Evolutionary conservation across 73 alveolate species (phyloP).

Genomic region (Paramecium octaurelia): DNA sequence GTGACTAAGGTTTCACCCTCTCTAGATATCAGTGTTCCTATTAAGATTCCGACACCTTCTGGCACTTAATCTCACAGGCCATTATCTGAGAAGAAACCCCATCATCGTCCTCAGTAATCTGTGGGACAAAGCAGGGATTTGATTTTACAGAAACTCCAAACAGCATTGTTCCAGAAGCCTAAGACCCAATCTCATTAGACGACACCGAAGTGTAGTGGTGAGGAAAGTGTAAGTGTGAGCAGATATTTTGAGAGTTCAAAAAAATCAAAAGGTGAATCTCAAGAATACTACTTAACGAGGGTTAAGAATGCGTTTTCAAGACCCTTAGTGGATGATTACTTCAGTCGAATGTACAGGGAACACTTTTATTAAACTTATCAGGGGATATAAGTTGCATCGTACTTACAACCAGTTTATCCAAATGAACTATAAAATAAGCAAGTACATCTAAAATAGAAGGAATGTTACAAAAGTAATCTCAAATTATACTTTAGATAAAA

Average conservation of each 20-base stretch:
- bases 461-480: neutral
- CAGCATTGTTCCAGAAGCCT: neutral
- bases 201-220: neutral
- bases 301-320: neutral
- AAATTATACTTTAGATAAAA: neutral
- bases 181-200: slow-evolving; percentile 1
- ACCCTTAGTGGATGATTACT: slow-evolving; percentile 9
- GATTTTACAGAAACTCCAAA: neutral
- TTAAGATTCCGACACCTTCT: neutral
- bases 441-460: neutral
- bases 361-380: slow-evolving; percentile 15
- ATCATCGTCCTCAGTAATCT: slow-evolving; percentile 28
- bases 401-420: neutral
- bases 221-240: neutral
- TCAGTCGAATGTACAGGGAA: slow-evolving; percentile 26
- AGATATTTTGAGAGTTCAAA: neutral
- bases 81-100: neutral
- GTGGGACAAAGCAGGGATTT: neutral
- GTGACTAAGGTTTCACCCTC: slow-evolving; percentile 24
- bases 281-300: neutral
- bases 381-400: neutral
- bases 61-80: neutral
- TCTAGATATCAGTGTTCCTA: neutral
- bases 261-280: neutral
- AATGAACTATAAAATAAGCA: neutral